Percentiles rank a stretch among this genome's conserved stretches.
Conservation (phyloP, 805 yeast species). For the Yamadazyma tumulicola region DNA sequence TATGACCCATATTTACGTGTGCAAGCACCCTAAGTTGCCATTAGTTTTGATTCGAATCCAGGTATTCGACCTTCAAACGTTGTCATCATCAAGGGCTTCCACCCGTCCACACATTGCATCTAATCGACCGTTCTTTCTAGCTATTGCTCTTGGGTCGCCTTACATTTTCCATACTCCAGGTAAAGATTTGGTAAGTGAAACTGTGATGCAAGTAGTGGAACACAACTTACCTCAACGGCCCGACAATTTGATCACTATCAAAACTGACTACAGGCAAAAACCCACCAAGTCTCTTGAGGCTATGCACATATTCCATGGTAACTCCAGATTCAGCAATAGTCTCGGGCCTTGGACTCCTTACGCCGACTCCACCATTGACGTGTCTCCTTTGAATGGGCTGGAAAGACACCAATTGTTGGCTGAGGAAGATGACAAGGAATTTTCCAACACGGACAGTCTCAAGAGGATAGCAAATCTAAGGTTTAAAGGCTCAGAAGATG, state of each 20-base stretch:
- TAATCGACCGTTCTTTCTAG: conserved; percentile 60
- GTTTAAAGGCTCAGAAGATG: conserved; percentile 56
- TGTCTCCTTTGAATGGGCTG: conserved; percentile 53
- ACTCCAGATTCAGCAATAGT: conserved; percentile 57
- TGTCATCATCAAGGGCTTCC: conserved; percentile 9
- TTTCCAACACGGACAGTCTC: conserved; percentile 11
- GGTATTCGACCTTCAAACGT: conserved; percentile 50
- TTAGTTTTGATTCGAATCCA: conserved; percentile 62
- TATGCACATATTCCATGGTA: conserved; percentile 57
- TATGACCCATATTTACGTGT: conserved; percentile 61
- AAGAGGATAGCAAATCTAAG: conserved; percentile 48
- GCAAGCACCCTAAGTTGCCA: conserved; percentile 62
- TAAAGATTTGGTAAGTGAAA: conserved; percentile 39
- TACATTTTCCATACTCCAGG: conserved; percentile 56
- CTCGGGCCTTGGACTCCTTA: conserved; percentile 73
- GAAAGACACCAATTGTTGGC: conserved; percentile 38
- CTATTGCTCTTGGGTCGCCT: conserved; percentile 65
- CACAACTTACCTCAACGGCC: conserved; percentile 46
- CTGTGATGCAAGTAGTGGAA: conserved; percentile 61
- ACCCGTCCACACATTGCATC: conserved; percentile 45
- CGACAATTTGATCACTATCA: conserved; percentile 36
- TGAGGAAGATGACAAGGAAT: conserved; percentile 8
- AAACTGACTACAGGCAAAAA: conserved; percentile 34
- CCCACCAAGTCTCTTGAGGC: conserved; percentile 48
- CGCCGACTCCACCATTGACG: conserved; percentile 65